Conservation (phyloP, 805 yeast genomes). For the Millerozyma miso region DNA sequence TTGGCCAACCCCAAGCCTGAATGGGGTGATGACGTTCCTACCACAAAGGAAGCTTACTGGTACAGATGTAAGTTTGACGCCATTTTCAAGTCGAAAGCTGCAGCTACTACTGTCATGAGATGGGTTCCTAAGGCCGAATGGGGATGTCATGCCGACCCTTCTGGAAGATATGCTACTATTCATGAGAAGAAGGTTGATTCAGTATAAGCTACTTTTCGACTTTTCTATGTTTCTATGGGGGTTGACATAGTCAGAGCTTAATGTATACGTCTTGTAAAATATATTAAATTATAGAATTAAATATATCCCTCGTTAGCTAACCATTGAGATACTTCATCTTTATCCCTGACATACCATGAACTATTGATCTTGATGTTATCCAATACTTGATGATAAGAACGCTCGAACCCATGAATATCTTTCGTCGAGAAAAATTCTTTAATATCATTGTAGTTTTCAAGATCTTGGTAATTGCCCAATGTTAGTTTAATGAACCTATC, state of each 20-base stretch:
- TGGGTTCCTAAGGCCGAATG: slow-evolving; percentile 99
- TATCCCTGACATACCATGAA: slow-evolving; percentile 49
- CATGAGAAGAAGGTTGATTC: slow-evolving; percentile 57
- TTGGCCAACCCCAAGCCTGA: slow-evolving; percentile 86
- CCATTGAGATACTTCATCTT: slow-evolving; percentile 41
- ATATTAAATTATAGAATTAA: slow-evolving; percentile 1
- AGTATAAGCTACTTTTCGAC: not conserved
- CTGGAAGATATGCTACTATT: slow-evolving; percentile 92
- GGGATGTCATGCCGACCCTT: slow-evolving; percentile 99
- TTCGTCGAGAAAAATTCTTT: slow-evolving; percentile 26
- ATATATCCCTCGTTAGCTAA: slow-evolving; percentile 19
- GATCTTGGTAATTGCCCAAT: slow-evolving; percentile 36
- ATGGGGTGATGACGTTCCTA: slow-evolving; percentile 95
- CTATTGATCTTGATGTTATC: slow-evolving; percentile 50
- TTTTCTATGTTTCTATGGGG: not conserved
- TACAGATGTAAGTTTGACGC: slow-evolving; percentile 96
- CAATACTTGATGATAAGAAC: slow-evolving; percentile 51
- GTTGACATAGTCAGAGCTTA: slow-evolving; percentile 2
- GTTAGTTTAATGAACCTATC: slow-evolving; percentile 43
- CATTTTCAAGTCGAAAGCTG: slow-evolving; percentile 80
- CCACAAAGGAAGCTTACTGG: slow-evolving; percentile 99
- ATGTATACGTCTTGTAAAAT: slow-evolving; percentile 1
- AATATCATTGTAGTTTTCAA: slow-evolving; percentile 28
- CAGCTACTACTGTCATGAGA: slow-evolving; percentile 96
- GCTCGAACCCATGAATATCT: slow-evolving; percentile 46